phyloP scores from a whole-genome alignment of 2,329 filamentous ascomycete genomes.

The Hypoxylon sp. region DNA sequence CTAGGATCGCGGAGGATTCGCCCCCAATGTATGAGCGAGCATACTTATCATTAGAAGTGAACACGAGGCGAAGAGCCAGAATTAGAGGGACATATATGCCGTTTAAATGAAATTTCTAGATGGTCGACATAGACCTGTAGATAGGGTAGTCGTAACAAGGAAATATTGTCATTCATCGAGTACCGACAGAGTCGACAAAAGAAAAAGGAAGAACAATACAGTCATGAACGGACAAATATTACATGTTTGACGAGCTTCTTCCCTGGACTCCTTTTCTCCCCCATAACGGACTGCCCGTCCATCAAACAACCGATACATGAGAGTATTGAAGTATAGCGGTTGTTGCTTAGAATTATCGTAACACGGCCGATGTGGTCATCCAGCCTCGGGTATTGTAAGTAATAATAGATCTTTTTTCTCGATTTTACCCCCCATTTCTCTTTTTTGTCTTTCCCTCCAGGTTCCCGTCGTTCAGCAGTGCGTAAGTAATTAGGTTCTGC shows the following conservation, averaged over 20 bases:
- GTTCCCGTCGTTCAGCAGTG: slow-evolving; percentile 40
- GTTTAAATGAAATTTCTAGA: slow-evolving; percentile 20
- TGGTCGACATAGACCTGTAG: slow-evolving; percentile 18
- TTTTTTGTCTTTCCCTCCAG: slow-evolving; percentile 29
- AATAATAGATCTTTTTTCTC: slow-evolving; percentile 40
- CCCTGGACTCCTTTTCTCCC: slow-evolving; percentile 51
- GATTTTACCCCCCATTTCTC: slow-evolving; percentile 34
- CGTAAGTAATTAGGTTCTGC: slow-evolving; percentile 42
- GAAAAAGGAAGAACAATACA: slow-evolving; percentile 57
- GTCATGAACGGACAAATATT: slow-evolving; percentile 63
- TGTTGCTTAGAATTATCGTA: slow-evolving; percentile 53
- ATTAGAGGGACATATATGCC: slow-evolving; percentile 1
- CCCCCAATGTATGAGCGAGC: slow-evolving; percentile 2
- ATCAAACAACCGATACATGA: slow-evolving; percentile 47
- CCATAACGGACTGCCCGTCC: slow-evolving; percentile 43
- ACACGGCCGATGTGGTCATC: slow-evolving; percentile 46
- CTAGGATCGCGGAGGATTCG: slow-evolving; percentile 27
- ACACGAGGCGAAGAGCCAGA: not conserved
- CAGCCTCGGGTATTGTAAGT: slow-evolving; percentile 47
- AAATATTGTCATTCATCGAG: slow-evolving; percentile 53
- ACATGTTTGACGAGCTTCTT: slow-evolving; percentile 63
- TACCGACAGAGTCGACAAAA: slow-evolving; percentile 50
- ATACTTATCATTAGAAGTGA: slow-evolving; percentile 11
- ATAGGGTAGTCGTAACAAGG: slow-evolving; percentile 42
- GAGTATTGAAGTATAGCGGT: slow-evolving; percentile 50